Conservation (phyloP, 2,329 filamentous ascomycete genomes). For the Tolypocladium guangdongense region DNA sequence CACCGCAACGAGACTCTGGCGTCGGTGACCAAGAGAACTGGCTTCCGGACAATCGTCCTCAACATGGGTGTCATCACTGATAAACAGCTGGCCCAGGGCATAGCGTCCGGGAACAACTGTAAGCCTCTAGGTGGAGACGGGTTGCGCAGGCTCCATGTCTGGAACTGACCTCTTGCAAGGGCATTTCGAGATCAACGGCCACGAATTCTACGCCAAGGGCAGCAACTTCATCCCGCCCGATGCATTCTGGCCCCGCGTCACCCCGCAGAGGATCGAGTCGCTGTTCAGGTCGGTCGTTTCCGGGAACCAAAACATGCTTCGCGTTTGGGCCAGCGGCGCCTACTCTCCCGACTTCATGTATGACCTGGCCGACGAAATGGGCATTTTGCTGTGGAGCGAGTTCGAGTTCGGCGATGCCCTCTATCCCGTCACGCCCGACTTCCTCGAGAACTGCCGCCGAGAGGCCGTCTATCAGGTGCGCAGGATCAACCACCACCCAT, state of each 20-base stretch:
- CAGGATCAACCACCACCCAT: constrained; percentile 50
- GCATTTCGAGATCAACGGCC: constrained; percentile 57
- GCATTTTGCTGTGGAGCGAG: constrained; percentile 51
- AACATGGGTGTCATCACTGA: constrained; percentile 44
- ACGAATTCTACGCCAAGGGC: constrained; percentile 44
- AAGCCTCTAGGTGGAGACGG: not conserved
- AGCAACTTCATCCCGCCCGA: constrained; percentile 10
- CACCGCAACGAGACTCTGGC: constrained; percentile 17
- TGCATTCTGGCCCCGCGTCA: constrained; percentile 31
- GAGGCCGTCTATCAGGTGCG: constrained; percentile 51
- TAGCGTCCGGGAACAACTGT: constrained; percentile 29
- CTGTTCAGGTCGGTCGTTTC: constrained; percentile 39
- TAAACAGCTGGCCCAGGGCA: constrained; percentile 39
- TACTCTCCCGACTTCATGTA: constrained; percentile 53
- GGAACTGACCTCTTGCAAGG: constrained; percentile 11
- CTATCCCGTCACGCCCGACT: constrained; percentile 42
- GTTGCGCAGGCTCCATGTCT: no score
- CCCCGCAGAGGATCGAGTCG: constrained; percentile 34
- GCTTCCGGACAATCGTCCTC: constrained; percentile 51
- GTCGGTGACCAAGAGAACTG: constrained; percentile 39
- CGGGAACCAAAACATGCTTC: constrained; percentile 51
- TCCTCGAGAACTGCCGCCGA: constrained; percentile 41
- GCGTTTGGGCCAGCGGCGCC: constrained; percentile 49
- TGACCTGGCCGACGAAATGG: constrained; percentile 49
- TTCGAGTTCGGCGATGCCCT: constrained; percentile 52